These are phyloP conservation scores for Wickerhamiella australiensis DNA, from an alignment of 805 yeast species.

Conservation along the genomic window DNA sequence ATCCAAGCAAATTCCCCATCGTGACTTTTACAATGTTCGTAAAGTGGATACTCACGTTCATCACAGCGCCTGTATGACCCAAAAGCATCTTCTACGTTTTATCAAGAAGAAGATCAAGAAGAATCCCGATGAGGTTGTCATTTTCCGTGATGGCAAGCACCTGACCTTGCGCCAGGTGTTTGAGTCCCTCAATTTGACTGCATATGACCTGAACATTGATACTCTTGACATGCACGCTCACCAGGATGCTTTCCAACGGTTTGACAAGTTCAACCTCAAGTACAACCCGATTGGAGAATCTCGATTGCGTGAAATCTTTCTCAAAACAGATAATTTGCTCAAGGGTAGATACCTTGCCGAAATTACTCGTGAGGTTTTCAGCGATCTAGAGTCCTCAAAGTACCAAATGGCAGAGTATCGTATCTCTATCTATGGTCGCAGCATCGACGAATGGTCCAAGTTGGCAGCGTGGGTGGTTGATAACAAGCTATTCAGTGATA, in stretches of 20 bases:
- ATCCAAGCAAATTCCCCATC: slow-evolving; percentile 85
- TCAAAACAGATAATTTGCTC: slow-evolving; percentile 89
- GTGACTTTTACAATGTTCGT: slow-evolving; percentile 93
- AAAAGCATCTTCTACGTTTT: slow-evolving; percentile 86
- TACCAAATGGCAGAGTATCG: slow-evolving; percentile 97
- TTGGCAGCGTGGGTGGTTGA: slow-evolving; percentile 92
- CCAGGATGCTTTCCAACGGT: slow-evolving; percentile 93
- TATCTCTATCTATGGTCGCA: slow-evolving; percentile 87
- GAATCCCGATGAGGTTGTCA: slow-evolving; percentile 76
- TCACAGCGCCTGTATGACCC: slow-evolving; percentile 98
- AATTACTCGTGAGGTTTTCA: slow-evolving; percentile 82
- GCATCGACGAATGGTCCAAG: slow-evolving; percentile 86
- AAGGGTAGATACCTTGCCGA: slow-evolving; percentile 85
- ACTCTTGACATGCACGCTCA: slow-evolving; percentile 99
- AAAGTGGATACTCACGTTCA: slow-evolving; percentile 98
- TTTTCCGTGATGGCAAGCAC: slow-evolving; percentile 81
- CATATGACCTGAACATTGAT: slow-evolving; percentile 90
- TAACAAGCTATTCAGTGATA: slow-evolving; percentile 79
- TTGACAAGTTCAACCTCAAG: slow-evolving; percentile 92
- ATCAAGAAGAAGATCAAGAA: slow-evolving; percentile 90
- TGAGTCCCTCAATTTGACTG: slow-evolving; percentile 77
- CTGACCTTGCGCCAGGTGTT: slow-evolving; percentile 83
- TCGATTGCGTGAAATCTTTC: slow-evolving; percentile 85
- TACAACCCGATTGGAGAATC: slow-evolving; percentile 98
- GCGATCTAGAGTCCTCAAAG: slow-evolving; percentile 87